Evolutionary conservation across 2,329 filamentous ascomycete genomes (phyloP), one percentile per base, ranked within the genome.

Genomic region (Metarhizium guizhouense): DNA sequence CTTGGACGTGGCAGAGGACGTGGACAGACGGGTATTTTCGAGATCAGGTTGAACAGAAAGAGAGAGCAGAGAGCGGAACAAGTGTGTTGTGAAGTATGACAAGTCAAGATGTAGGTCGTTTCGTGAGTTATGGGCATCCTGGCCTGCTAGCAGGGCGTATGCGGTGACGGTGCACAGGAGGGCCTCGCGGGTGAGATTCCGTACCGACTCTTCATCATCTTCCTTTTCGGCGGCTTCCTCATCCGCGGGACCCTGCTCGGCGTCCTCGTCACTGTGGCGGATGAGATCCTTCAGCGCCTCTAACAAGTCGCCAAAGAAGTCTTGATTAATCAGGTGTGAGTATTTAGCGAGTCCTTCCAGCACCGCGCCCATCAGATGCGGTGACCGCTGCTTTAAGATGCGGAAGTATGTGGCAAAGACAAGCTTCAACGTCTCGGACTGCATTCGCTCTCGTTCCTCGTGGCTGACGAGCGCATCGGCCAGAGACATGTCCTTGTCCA

Each of bases 381-480:
- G 86, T 29, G 84, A 80, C 30, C 91, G 84, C 54, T 85, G 79
- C 74, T 97, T 97, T 47, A 99, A 76, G 54, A 97, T 93, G 53
- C 92, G 87, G 72, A 99, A 97, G 74, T 99, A 99, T 2, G 86
- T 87, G 16, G 89, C 89, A 68, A 99, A 99, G 11, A 99, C 94
- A 57, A 96, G 80, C 74, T 97, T 99, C 53, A 99, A 75, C 2
- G 92, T 96, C 72, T 99, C 95, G 5, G 90, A 88, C 71, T 99
- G 94, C 80, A 95, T 94, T 63, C 87, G 84, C 66, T 97, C 94
- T 53, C 90, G 84, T 70, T 96, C 91, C 70, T 99, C 93, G 65
- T 96, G 88, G 62, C 85, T 88, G 58, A 97, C 93, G 4, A 88
- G 79, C 2, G 94, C 94, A 68, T 97, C 92, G 1, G 94, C 93